Evolutionary conservation across 306 rosid genomes (phyloP).

Genomic region (Sicyos edulis): DNA sequence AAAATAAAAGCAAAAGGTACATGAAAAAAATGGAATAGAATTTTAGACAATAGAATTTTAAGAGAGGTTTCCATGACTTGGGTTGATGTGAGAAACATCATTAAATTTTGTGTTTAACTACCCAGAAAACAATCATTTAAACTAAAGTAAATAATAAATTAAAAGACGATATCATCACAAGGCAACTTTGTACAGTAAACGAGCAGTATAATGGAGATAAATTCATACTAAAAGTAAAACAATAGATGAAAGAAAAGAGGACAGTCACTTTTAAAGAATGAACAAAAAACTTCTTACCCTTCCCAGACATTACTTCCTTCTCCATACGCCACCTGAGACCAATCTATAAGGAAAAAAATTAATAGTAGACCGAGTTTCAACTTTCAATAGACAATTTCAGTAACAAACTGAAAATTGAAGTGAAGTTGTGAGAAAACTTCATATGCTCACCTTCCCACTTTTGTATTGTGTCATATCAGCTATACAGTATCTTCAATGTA

Average conservation of each 20-base stretch:
- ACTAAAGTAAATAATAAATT: not conserved
- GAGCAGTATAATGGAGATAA: not conserved
- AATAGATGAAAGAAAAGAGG: not conserved
- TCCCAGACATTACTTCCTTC: constrained; percentile 86
- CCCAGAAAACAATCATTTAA: not conserved
- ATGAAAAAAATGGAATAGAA: not conserved
- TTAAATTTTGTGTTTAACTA: not conserved
- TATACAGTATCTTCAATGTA: constrained; percentile 71
- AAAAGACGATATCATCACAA: not conserved
- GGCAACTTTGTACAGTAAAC: not conserved
- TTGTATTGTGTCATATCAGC: constrained; percentile 97
- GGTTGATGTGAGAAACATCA: no score
- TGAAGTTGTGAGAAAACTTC: not conserved
- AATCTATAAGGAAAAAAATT: constrained; percentile 39
- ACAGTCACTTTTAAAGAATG: not conserved
- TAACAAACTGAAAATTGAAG: constrained; percentile 15
- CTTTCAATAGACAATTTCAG: constrained; percentile 3
- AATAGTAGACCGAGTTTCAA: not conserved
- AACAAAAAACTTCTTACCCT: constrained; percentile 43
- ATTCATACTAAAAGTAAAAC: constrained; percentile 2
- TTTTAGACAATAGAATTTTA: no score
- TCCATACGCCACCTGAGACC: constrained; percentile 96
- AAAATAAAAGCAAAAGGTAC: not conserved
- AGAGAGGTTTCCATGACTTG: no score
- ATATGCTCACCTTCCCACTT: constrained; percentile 70